A percentile compares a stretch with the other conserved stretches of the same genome.
These are phyloP conservation scores for Fusarium sublunatum DNA, from an alignment of 2,329 filamentous ascomycete genomes.

Conservation along the genomic window DNA sequence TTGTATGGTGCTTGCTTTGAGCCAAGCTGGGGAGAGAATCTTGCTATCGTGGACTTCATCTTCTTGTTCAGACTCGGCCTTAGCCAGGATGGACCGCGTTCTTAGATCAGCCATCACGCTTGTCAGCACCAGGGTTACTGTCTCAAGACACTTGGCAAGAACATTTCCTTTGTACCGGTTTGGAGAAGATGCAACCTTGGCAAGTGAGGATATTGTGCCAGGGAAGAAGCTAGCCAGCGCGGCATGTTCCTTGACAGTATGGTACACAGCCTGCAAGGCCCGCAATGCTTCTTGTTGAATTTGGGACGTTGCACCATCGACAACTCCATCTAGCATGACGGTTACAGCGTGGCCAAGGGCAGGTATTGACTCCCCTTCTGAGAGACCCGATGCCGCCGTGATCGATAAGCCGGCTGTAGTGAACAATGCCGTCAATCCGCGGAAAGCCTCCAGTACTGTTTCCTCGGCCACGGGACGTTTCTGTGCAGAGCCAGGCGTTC, in stretches of 20 bases:
- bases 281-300: constrained; percentile 77
- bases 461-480: constrained; percentile 73
- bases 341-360: constrained; percentile 85
- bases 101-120: constrained; percentile 69
- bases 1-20: constrained; percentile 82
- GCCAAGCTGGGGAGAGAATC: constrained; percentile 70
- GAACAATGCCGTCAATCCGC: constrained; percentile 75
- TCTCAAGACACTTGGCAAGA: constrained; percentile 69
- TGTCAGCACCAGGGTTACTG: constrained; percentile 66
- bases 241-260: constrained; percentile 75
- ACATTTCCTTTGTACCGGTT: constrained; percentile 68
- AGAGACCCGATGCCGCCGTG: constrained; percentile 61
- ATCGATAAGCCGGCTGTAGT: constrained; percentile 64
- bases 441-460: constrained; percentile 76
- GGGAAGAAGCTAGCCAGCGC: constrained; percentile 88
- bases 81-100: constrained; percentile 59
- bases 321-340: constrained; percentile 79
- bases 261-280: constrained; percentile 71
- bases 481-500: constrained; percentile 66
- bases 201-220: constrained; percentile 84
- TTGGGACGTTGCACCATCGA: constrained; percentile 70
- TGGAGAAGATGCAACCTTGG: constrained; percentile 78
- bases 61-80: constrained; percentile 45
- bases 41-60: constrained; percentile 47
- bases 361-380: constrained; percentile 73